Evolutionary conservation across 2,329 filamentous ascomycete genomes (phyloP).

Genomic region (Stenocarpella maydis): DNA sequence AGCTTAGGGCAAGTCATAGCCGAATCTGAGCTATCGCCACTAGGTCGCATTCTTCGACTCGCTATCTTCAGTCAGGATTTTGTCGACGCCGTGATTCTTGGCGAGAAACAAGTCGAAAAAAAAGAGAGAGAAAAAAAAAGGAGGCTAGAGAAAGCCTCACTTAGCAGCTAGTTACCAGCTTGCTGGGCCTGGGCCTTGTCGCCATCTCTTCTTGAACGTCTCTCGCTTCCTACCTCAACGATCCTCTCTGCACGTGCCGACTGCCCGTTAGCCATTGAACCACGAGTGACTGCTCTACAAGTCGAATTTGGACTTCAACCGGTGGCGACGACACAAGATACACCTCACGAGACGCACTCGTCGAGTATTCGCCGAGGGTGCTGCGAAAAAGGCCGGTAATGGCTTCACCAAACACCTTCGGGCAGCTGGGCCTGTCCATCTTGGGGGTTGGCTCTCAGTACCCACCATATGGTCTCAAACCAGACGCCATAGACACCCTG

Average conservation of each 20-base stretch:
- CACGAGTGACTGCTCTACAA: background rate
- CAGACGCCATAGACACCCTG: conserved; percentile 60
- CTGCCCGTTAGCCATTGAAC: conserved; percentile 7
- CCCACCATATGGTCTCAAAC: conserved; percentile 61
- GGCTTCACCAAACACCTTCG: conserved; percentile 52
- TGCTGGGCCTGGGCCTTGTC: background rate
- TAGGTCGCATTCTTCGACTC: background rate
- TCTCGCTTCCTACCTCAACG: background rate
- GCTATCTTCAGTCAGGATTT: background rate
- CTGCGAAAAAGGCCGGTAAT: conserved; percentile 41
- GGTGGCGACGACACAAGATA: background rate
- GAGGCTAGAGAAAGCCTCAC: background rate
- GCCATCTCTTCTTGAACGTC: background rate
- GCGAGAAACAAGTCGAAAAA: background rate
- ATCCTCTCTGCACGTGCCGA: background rate
- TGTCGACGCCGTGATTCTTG: background rate
- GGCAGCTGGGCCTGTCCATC: conserved; percentile 67
- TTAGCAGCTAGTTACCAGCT: background rate
- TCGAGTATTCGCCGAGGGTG: background rate
- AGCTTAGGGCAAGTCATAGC: background rate
- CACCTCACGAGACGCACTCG: background rate
- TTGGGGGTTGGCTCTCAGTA: conserved; percentile 68
- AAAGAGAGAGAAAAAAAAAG: too few relatives aligned
- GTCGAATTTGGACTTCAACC: background rate
- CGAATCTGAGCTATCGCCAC: background rate